phyloP scores from a whole-genome alignment of 306 rosid species.

The Corylus heterophylla region DNA sequence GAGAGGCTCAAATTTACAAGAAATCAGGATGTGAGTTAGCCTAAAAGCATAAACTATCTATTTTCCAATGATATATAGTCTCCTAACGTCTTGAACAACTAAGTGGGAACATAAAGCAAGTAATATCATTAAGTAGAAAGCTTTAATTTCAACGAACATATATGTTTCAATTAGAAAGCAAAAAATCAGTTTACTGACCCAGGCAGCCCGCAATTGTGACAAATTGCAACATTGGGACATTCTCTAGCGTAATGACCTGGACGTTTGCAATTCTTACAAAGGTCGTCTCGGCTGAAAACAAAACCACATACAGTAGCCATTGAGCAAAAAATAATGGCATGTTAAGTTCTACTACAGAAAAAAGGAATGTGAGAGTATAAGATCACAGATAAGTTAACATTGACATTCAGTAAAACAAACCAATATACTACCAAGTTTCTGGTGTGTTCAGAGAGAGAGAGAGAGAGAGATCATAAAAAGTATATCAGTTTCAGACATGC shows the following conservation, averaged over 20 bases:
- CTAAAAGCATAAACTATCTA: too few species aligned
- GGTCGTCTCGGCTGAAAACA: conserved; percentile 82
- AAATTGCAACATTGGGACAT: conserved; percentile 97
- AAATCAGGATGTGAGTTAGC: background rate
- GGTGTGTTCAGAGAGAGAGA: background rate
- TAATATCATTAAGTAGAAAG: conserved; percentile 8
- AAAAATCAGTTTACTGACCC: conserved; percentile 60
- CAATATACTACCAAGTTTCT: background rate
- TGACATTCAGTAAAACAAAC: background rate
- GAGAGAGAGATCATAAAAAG: background rate
- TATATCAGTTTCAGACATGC: background rate
- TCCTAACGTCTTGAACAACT: background rate
- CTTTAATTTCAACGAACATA: background rate
- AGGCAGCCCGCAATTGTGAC: conserved; percentile 95
- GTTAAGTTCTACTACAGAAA: background rate
- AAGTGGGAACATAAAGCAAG: background rate
- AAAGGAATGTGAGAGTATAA: background rate
- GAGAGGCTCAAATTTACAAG: background rate
- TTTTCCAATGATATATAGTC: background rate
- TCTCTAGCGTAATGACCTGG: conserved; percentile 98
- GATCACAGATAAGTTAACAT: background rate
- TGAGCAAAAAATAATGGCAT: conserved; percentile 4
- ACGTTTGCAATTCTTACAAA: conserved; percentile 98
- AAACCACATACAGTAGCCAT: conserved; percentile 19
- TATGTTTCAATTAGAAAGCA: conserved; percentile 9